Evolutionary conservation across 179 eudicot species (phyloP), one percentile per base, ranked within the genome.

Genomic region (Pouteria campechiana): DNA sequence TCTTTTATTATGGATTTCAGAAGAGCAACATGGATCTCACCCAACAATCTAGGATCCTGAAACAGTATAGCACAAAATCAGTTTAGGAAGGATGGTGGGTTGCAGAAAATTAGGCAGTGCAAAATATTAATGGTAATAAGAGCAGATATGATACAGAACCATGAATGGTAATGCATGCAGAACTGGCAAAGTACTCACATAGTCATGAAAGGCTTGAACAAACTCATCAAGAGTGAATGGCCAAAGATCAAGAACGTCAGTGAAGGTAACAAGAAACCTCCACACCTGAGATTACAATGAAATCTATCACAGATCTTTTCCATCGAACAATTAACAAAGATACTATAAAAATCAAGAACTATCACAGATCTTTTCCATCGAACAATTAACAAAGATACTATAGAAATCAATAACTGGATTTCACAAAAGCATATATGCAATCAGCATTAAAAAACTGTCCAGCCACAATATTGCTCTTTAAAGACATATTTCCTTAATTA

Each of bases 171-270:
- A n/a, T 10, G 12, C 17, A 7, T 4, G 14, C 17, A 21, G 10
- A 39, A 21, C 44, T 15, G 8, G 20, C n/a, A 7, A 6, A 23
- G 20, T 46, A 50, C 89, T 75, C 65, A 89, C 97, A 65, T 71
- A 72, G 66, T 81, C 94, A 63, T 89, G 97, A 50, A 89, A 78
- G 48, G 95, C 85, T 70, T 78, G 93, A 36, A 76, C 64, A 58
- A 89, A 81, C 70, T 89, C 97, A 42, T 84, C 95, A 52, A 89
- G 58, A 20, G 97, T 89, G 58, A 84, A 89, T 10, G 97, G 97
- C 97, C 97, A 84, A 43, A 89, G 67, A 28, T 83, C 85, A 50
- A 89, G 76, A 67, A 78, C 81, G 62, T 89, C 97, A 24, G 89
- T 72, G 50, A 89, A 89, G 16, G 85, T 75, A 31, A 82, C 72